Evolutionary conservation across 83 land plant species (phyloP).

Genomic region (Diphasiastrum complanatum): DNA sequence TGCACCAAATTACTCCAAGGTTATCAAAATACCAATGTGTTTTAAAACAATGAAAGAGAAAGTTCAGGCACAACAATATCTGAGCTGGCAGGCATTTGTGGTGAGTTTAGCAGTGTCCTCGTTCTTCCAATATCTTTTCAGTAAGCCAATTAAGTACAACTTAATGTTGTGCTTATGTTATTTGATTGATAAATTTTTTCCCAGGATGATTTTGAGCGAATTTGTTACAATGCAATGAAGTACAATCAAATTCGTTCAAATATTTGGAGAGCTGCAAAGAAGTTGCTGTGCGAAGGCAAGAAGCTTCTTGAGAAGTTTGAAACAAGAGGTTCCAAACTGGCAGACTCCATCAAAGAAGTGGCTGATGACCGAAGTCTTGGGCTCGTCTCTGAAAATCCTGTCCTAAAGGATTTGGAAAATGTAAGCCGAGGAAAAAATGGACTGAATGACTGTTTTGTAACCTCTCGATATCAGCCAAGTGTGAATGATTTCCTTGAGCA

Average conservation of each 20-base stretch:
- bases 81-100: constrained; percentile 5
- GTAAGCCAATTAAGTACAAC: neutral
- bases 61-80: neutral
- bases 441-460: too few relatives aligned
- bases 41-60: constrained; percentile 4
- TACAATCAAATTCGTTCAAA: constrained; percentile 17
- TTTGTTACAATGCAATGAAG: constrained; percentile 21
- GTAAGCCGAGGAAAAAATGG: too few relatives aligned
- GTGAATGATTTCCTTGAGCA: too few relatives aligned
- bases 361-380: too few relatives aligned
- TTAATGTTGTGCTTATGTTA: neutral
- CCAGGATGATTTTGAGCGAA: constrained; percentile 14
- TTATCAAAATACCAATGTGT: constrained; percentile 11
- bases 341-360: too few relatives aligned
- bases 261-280: constrained; percentile 15
- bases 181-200: neutral
- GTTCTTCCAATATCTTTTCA: neutral
- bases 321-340: too few relatives aligned
- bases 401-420: too few relatives aligned
- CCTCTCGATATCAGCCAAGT: too few relatives aligned
- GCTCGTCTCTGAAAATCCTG: too few relatives aligned
- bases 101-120: neutral
- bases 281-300: constrained; percentile 6
- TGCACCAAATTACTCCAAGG: too few relatives aligned
- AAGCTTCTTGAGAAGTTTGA: neutral